Evolutionary conservation across 2,329 filamentous ascomycete species (phyloP).

Genomic region (Harringtonia lauricola): DNA sequence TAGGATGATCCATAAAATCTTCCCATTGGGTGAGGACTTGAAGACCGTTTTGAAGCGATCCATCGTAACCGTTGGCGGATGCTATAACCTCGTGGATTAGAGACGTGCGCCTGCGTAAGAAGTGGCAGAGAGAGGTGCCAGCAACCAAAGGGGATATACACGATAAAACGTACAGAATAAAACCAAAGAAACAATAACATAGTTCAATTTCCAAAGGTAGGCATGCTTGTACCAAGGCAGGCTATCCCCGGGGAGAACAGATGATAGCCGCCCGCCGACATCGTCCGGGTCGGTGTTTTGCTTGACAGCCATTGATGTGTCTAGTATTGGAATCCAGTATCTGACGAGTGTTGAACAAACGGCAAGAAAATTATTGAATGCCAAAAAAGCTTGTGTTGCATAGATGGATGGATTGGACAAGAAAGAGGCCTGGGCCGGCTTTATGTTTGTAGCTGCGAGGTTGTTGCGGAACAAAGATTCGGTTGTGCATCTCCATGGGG

Average conservation of each 20-base stretch:
- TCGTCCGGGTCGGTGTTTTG: too few relatives aligned
- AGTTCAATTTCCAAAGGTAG: neutral
- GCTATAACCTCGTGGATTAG: neutral
- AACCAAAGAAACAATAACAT: neutral
- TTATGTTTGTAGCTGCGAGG: too few relatives aligned
- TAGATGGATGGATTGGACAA: neutral
- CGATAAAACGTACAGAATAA: neutral
- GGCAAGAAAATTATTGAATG: too few relatives aligned
- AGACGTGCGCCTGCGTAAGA: neutral
- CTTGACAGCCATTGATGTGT: too few relatives aligned
- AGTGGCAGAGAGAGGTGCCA: neutral
- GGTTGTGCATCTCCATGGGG: neutral
- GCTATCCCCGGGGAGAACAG: neutral
- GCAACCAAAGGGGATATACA: too few relatives aligned
- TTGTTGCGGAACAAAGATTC: neutral
- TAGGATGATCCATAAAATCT: conserved; percentile 21
- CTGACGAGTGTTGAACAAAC: too few relatives aligned
- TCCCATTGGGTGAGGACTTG: conserved; percentile 26
- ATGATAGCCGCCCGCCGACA: neutral
- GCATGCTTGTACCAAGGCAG: neutral
- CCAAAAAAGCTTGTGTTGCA: too few relatives aligned
- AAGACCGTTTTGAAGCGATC: conserved; percentile 27
- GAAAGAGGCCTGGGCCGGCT: neutral
- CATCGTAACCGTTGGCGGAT: conserved; percentile 8
- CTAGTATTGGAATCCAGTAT: too few relatives aligned